Evolutionary conservation across 2,329 filamentous ascomycete species (phyloP).

Genomic region (Rachicladosporium sp.): DNA sequence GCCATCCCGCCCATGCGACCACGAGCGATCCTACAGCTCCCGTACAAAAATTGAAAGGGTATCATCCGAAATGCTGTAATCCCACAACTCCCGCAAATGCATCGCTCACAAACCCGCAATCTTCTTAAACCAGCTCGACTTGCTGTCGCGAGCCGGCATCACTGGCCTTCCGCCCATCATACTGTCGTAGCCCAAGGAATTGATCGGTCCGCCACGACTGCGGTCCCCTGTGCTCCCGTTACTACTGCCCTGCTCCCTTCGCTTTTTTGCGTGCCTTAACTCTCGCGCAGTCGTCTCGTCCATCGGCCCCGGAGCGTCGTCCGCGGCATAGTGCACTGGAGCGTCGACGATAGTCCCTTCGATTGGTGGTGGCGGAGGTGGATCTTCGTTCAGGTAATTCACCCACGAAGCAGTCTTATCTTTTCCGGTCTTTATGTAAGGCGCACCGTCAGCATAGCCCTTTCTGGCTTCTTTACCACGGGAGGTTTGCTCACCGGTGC

Average conservation of each 20-base stretch:
- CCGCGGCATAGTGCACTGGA: slow-evolving; percentile 18
- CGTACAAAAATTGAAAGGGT: too few relatives aligned
- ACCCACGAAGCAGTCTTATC: slow-evolving; percentile 41
- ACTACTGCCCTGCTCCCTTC: slow-evolving; percentile 12
- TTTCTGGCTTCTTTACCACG: too few relatives aligned
- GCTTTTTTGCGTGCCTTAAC: slow-evolving; percentile 15
- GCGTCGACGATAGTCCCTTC: slow-evolving; percentile 36
- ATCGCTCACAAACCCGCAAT: slow-evolving; percentile 20
- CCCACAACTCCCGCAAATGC: too few relatives aligned
- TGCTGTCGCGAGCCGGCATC: slow-evolving; percentile 20
- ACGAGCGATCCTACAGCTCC: too few relatives aligned
- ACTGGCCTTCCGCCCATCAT: slow-evolving; percentile 28
- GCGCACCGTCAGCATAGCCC: slow-evolving; percentile 15
- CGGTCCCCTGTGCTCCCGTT: slow-evolving; percentile 18
- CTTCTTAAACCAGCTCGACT: slow-evolving; percentile 38
- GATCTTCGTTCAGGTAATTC: slow-evolving; percentile 32
- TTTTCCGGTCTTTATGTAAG: slow-evolving; percentile 24
- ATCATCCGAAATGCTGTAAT: too few relatives aligned
- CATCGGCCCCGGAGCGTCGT: slow-evolving; percentile 13
- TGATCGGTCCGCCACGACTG: slow-evolving; percentile 11
- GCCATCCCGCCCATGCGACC: too few relatives aligned
- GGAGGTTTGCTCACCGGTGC: slow-evolving; percentile 25
- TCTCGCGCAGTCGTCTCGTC: slow-evolving; percentile 21
- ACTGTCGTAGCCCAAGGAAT: slow-evolving; percentile 21
- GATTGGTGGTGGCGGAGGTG: slow-evolving; percentile 33